phyloP scores from a whole-genome alignment of 2,329 filamentous ascomycete species.

The Colletotrichum abscissum region DNA sequence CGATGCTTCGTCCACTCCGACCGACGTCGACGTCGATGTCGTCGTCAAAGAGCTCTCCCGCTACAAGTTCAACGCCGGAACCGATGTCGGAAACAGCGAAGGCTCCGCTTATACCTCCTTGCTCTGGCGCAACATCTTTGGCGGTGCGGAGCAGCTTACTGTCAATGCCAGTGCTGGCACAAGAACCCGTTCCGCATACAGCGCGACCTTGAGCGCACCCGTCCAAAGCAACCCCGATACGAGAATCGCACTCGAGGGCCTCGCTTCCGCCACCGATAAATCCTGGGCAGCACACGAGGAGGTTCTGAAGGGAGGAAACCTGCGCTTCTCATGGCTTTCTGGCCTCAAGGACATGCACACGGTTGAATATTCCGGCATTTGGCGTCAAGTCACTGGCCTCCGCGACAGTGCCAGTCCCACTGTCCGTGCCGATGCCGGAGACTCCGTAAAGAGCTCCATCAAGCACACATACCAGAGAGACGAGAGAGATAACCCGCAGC shows the following conservation, averaged over 20 bases:
- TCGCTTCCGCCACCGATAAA: slow-evolving; percentile 88
- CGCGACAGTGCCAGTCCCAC: slow-evolving; percentile 81
- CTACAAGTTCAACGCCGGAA: slow-evolving; percentile 91
- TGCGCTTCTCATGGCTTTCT: slow-evolving; percentile 79
- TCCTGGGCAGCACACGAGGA: slow-evolving; percentile 96
- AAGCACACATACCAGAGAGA: slow-evolving; percentile 86
- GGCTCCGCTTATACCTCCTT: slow-evolving; percentile 92
- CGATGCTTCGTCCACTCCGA: slow-evolving; percentile 76
- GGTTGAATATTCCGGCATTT: slow-evolving; percentile 82
- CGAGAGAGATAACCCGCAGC: slow-evolving; percentile 83
- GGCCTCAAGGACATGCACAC: slow-evolving; percentile 71
- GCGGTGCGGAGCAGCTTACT: slow-evolving; percentile 89
- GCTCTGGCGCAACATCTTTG: slow-evolving; percentile 91
- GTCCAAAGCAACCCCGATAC: slow-evolving; percentile 84
- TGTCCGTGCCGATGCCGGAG: slow-evolving; percentile 86
- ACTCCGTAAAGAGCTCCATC: slow-evolving; percentile 89
- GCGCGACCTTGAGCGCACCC: slow-evolving; percentile 84
- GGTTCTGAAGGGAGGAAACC: slow-evolving; percentile 79
- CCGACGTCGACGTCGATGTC: slow-evolving; percentile 85
- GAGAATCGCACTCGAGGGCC: slow-evolving; percentile 80
- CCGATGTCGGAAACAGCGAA: slow-evolving; percentile 92
- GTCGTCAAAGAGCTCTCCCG: slow-evolving; percentile 85
- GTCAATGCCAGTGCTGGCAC: slow-evolving; percentile 91
- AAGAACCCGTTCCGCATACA: slow-evolving; percentile 90
- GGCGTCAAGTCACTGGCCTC: slow-evolving; percentile 90